Percentiles rank a stretch among this genome's conserved stretches.
Conservation (phyloP, 2,329 filamentous ascomycete species). For the Hypoxylon sp. region DNA sequence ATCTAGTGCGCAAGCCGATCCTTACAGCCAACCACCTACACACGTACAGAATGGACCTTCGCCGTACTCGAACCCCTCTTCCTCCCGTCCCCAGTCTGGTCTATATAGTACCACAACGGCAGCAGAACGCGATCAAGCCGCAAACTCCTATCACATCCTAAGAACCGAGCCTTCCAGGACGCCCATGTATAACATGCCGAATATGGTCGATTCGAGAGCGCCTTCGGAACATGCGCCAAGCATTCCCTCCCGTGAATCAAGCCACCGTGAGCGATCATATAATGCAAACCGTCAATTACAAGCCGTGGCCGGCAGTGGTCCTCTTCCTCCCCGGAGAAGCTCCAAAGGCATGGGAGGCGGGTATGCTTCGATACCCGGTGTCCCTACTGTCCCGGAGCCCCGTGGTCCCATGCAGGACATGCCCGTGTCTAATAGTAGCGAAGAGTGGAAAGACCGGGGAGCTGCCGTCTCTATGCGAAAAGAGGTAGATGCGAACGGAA, state of each 20-base stretch:
- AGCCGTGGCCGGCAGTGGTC: conserved; percentile 64
- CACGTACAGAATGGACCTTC: conserved; percentile 43
- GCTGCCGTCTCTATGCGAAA: conserved; percentile 86
- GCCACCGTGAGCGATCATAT: conserved; percentile 76
- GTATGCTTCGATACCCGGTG: conserved; percentile 59
- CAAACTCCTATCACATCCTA: conserved; percentile 57
- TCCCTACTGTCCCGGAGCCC: conserved; percentile 54
- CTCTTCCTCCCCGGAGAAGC: conserved; percentile 78
- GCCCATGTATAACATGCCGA: conserved; percentile 66
- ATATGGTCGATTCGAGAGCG: conserved; percentile 72
- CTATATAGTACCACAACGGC: conserved; percentile 47
- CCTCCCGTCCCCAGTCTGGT: conserved; percentile 51
- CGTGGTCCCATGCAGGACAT: conserved; percentile 54
- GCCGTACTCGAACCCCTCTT: conserved; percentile 45
- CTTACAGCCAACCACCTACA: conserved; percentile 41
- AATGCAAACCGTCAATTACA: conserved; percentile 68
- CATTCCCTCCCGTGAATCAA: conserved; percentile 75
- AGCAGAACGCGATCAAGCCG: conserved; percentile 51
- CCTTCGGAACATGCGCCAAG: conserved; percentile 68
- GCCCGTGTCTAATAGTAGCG: conserved; percentile 70
- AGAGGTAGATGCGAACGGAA: conserved; percentile 87
- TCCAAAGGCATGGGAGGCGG: conserved; percentile 77
- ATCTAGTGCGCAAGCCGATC: conserved; percentile 44
- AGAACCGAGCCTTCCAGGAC: conserved; percentile 69
- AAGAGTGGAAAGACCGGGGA: conserved; percentile 96